phyloP scores from a whole-genome alignment of 371 early-diverging fungal genomes.

The Mortierella sp. region DNA sequence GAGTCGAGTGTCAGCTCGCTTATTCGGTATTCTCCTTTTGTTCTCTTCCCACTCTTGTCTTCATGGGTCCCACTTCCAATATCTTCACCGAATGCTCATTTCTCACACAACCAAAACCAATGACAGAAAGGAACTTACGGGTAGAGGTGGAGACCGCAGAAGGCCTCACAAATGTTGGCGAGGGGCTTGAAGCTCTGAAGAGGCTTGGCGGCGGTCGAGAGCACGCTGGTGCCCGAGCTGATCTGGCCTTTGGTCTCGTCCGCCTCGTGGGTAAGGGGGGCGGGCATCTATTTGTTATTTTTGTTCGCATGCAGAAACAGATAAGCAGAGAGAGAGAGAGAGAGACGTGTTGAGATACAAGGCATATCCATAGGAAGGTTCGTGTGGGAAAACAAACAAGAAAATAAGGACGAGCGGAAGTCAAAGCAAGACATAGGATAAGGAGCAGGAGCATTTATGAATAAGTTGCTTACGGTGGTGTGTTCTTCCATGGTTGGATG shows the following conservation, averaged over 20 bases:
- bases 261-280: neutral
- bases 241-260: slow-evolving; percentile 23
- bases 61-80: too few species aligned
- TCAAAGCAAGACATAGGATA: neutral
- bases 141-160: slow-evolving; percentile 39
- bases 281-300: slow-evolving; percentile 19
- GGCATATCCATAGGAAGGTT: neutral
- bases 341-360: neutral
- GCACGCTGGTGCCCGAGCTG: slow-evolving; percentile 14
- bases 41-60: too few species aligned
- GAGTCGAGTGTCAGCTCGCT: neutral
- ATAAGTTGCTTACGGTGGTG: slow-evolving; percentile 2
- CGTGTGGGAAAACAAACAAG: neutral
- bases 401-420: neutral
- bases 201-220: neutral
- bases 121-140: slow-evolving; percentile 18
- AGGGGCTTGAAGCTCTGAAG: slow-evolving; percentile 47
- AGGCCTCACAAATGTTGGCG: slow-evolving; percentile 28
- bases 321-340: neutral
- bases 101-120: neutral
- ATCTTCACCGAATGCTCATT: neutral
- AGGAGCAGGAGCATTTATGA: neutral
- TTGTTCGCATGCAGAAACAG: neutral
- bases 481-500: slow-evolving; percentile 20
- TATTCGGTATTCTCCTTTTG: too few species aligned